Conservation (phyloP, 768 basidiomycete species). For the Naganishia vaughanmartiniae region DNA sequence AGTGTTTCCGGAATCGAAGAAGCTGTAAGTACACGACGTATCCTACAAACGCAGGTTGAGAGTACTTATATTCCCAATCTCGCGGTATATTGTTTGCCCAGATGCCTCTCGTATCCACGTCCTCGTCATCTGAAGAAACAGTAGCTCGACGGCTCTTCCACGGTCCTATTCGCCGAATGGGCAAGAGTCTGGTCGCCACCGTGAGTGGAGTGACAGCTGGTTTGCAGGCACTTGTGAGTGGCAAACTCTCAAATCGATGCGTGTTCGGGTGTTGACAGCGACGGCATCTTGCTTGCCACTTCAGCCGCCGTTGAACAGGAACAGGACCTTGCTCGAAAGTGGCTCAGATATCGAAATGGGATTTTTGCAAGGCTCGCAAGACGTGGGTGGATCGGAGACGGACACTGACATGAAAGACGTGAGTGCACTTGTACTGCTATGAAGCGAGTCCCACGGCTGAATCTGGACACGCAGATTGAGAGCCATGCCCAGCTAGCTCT, state of each 20-base stretch:
- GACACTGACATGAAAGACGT: constrained; percentile 12
- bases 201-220: constrained; percentile 20
- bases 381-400: neutral
- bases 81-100: neutral
- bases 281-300: neutral
- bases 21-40: neutral
- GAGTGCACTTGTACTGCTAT: neutral
- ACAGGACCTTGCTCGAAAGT: constrained; percentile 1
- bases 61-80: too few relatives aligned
- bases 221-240: constrained; percentile 7
- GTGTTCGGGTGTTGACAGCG: neutral
- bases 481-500: neutral
- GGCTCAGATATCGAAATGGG: constrained; percentile 10
- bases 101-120: neutral
- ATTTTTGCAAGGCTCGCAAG: neutral
- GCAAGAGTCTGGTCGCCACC: neutral
- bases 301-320: constrained; percentile 9
- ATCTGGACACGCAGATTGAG: neutral
- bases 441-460: neutral
- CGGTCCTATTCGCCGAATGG: neutral
- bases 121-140: neutral
- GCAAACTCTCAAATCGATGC: neutral
- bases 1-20: neutral
- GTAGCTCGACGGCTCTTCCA: neutral
- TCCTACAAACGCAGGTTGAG: neutral